phyloP scores from a whole-genome alignment of 441 rosid species.

The Populus hybrid region DNA sequence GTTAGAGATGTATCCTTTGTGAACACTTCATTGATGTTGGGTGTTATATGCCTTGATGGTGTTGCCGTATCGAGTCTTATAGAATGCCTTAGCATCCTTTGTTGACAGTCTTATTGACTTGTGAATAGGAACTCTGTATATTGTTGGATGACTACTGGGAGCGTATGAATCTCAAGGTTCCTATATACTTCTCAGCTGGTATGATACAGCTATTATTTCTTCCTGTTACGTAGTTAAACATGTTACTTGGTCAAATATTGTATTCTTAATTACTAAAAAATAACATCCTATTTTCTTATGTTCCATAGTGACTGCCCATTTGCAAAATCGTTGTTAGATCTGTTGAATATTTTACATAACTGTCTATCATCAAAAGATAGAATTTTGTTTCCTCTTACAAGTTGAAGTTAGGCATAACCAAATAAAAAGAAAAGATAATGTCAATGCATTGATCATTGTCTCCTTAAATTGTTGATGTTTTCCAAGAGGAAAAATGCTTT shows the following conservation, averaged over 20 bases:
- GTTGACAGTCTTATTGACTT: constrained; percentile 8
- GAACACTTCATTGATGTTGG: background rate
- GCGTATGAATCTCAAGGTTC: constrained; percentile 88
- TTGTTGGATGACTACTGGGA: constrained; percentile 98
- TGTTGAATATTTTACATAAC: background rate
- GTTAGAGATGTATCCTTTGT: background rate
- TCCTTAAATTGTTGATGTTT: background rate
- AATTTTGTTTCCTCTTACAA: background rate
- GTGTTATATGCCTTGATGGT: background rate
- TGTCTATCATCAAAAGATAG: background rate
- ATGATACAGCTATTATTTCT: constrained; percentile 14
- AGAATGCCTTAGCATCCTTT: background rate
- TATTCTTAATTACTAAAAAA: background rate
- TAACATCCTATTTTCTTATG: background rate
- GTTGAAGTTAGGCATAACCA: background rate
- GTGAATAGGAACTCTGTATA: constrained; percentile 76
- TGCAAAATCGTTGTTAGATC: background rate
- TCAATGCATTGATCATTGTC: background rate
- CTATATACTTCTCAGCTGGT: constrained; percentile 98
- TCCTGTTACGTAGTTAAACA: background rate
- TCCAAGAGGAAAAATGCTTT: constrained; percentile 1
- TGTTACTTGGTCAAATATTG: background rate
- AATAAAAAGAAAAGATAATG: background rate
- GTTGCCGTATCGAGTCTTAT: background rate
- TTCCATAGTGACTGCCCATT: background rate